These are phyloP conservation scores for Colletotrichum navitas DNA, from an alignment of 2,329 filamentous ascomycete species.

Conservation along the genomic window DNA sequence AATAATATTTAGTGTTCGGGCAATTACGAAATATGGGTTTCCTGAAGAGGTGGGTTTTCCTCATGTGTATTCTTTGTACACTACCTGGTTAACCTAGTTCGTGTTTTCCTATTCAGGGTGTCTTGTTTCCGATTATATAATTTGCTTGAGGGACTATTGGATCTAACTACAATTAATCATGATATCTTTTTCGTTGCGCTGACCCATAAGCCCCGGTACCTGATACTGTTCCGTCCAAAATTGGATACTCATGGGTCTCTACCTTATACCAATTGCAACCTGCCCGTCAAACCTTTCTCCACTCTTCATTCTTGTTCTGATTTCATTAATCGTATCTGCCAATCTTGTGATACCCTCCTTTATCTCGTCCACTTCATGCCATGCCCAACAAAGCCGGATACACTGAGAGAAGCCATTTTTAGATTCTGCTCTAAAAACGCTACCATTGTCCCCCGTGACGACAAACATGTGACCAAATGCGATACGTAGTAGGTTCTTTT, in stretches of 20 bases:
- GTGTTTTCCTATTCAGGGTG: no score
- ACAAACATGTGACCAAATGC: slow-evolving; percentile 79
- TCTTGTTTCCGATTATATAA: no score
- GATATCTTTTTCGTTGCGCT: no score
- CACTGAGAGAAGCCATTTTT: slow-evolving; percentile 65
- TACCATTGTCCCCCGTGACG: slow-evolving; percentile 67
- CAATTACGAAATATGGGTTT: neutral
- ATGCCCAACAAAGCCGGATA: slow-evolving; percentile 78
- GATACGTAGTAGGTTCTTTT: slow-evolving; percentile 75
- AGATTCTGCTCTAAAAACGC: slow-evolving; percentile 50
- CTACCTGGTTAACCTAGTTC: no score
- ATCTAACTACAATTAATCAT: no score
- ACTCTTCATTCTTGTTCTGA: neutral
- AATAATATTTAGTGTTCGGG: neutral
- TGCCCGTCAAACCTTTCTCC: slow-evolving; percentile 8
- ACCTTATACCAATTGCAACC: slow-evolving; percentile 12
- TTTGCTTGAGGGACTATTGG: no score
- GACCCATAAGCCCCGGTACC: neutral
- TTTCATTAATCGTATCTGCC: slow-evolving; percentile 45
- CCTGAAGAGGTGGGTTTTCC: no score
- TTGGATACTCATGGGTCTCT: neutral
- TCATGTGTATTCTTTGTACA: no score
- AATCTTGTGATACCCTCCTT: slow-evolving; percentile 76
- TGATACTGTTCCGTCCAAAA: neutral
- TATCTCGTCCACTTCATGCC: slow-evolving; percentile 75